phyloP scores from a whole-genome alignment of 2,329 filamentous ascomycete species.

The Trichocomaceae sp. region DNA sequence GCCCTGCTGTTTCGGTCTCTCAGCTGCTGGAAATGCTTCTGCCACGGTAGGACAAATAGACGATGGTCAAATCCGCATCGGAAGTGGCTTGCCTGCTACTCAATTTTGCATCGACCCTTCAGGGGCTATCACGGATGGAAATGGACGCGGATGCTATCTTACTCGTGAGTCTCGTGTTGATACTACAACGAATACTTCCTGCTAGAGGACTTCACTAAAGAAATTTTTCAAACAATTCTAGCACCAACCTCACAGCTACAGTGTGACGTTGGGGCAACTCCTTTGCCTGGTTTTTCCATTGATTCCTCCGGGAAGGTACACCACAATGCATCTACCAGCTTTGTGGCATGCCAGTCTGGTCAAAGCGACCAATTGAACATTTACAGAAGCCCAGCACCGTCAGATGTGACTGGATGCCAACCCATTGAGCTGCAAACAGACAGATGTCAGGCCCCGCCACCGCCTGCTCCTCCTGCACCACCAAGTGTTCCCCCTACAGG shows the following conservation, averaged over 20 bases:
- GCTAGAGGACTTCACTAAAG: neutral
- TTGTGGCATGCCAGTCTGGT: conserved; percentile 56
- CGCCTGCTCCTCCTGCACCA: neutral
- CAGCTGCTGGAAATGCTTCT: conserved; percentile 42
- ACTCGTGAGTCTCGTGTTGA: conserved; percentile 43
- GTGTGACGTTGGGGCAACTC: conserved; percentile 50
- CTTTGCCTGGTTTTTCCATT: conserved; percentile 52
- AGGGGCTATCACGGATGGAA: conserved; percentile 50
- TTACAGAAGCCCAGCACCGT: conserved; percentile 31
- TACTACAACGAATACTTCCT: neutral
- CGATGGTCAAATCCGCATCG: conserved; percentile 58
- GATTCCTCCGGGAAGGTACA: conserved; percentile 47
- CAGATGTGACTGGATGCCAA: conserved; percentile 28
- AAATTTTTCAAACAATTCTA: conserved; percentile 18
- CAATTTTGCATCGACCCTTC: conserved; percentile 51
- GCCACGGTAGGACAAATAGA: conserved; percentile 54
- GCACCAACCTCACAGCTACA: conserved; percentile 55
- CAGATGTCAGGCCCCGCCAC: conserved; percentile 25
- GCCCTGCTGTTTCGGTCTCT: conserved; percentile 49
- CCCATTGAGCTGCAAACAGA: conserved; percentile 30
- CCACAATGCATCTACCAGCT: conserved; percentile 47
- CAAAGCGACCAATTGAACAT: conserved; percentile 36
- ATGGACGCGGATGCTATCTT: conserved; percentile 56
- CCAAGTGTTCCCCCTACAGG: conserved; percentile 14
- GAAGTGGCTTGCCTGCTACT: conserved; percentile 42